phyloP scores from a whole-genome alignment of 768 basidiomycete genomes.

The Termitomyces sp. region DNA sequence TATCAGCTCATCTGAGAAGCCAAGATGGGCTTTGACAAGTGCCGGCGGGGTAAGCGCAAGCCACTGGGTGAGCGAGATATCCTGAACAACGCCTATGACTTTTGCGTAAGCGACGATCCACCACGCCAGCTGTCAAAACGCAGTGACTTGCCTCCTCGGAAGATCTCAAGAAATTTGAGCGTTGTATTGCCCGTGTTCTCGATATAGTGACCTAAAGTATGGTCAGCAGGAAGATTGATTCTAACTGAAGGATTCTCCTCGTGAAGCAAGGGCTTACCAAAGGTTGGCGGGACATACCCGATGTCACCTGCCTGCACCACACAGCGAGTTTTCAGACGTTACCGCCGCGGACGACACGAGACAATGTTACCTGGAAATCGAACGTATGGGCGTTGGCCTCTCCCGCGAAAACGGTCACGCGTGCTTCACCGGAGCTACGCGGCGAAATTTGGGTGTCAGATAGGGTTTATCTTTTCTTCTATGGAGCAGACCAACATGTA shows the following conservation, averaged over 20 bases:
- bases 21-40: slow-evolving; percentile 58
- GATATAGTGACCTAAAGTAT: slow-evolving; percentile 51
- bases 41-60: slow-evolving; percentile 53
- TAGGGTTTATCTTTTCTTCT: neutral
- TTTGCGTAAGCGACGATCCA: neutral
- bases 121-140: neutral
- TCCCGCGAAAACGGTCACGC: slow-evolving; percentile 45
- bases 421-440: slow-evolving; percentile 27
- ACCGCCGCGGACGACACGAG: neutral
- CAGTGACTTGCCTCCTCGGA: slow-evolving; percentile 37
- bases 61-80: slow-evolving; percentile 56
- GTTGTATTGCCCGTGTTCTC: slow-evolving; percentile 62
- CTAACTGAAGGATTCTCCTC: neutral
- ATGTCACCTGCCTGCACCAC: slow-evolving; percentile 29
- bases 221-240: no score
- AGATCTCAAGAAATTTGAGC: slow-evolving; percentile 56
- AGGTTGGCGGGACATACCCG: slow-evolving; percentile 32
- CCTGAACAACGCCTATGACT: slow-evolving; percentile 35
- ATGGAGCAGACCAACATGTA: slow-evolving; percentile 35
- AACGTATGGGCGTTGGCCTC: slow-evolving; percentile 47
- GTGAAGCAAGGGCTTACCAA: slow-evolving; percentile 15
- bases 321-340: neutral
- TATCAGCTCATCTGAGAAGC: slow-evolving; percentile 45
- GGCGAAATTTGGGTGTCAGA: neutral
- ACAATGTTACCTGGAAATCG: slow-evolving; percentile 1